These are phyloP conservation scores for Syzygium malaccense DNA, from an alignment of 441 rosid genomes.

Conservation along the genomic window DNA sequence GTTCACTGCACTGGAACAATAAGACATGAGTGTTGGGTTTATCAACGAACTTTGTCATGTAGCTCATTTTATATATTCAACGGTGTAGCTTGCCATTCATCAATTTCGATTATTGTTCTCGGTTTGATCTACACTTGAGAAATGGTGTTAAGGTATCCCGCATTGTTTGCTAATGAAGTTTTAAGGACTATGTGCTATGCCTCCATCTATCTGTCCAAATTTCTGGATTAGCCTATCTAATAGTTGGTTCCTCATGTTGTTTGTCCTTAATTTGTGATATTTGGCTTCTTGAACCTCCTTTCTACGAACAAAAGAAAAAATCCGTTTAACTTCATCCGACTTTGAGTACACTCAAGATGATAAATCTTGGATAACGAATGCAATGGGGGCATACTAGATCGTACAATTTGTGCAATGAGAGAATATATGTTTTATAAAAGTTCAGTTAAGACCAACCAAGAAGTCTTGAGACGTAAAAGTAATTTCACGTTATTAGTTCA, in stretches of 20 bases:
- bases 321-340: background rate
- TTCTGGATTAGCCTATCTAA: background rate
- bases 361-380: background rate
- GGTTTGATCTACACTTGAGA: background rate
- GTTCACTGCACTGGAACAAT: background rate
- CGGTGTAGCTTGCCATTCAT: background rate
- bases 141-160: background rate
- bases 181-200: background rate
- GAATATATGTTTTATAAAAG: accelerated
- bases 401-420: background rate
- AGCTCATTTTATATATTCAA: background rate
- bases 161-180: background rate
- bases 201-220: background rate
- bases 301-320: background rate
- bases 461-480: background rate
- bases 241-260: background rate
- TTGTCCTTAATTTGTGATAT: background rate
- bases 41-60: background rate
- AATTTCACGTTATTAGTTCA: background rate
- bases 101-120: background rate
- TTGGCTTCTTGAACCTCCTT: background rate
- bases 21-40: background rate
- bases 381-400: background rate
- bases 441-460: background rate
- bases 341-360: background rate